phyloP scores from a whole-genome alignment of 1,284 basidiomycete genomes.

The Porogramme epimiltina region DNA sequence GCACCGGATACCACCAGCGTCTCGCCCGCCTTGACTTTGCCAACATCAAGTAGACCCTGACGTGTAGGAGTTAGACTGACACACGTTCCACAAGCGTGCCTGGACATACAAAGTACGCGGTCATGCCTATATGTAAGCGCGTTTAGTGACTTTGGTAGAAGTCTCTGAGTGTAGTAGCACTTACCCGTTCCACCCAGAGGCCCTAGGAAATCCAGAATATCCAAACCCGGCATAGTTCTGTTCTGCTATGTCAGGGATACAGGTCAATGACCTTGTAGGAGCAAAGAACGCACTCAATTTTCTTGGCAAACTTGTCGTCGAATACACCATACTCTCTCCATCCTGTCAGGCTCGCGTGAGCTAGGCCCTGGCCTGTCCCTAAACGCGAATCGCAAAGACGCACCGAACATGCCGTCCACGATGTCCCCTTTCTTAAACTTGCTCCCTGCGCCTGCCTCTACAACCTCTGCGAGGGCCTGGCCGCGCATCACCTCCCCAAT shows the following conservation, averaged over 20 bases:
- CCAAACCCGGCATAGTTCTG: constrained; percentile 41
- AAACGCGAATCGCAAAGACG: constrained; percentile 27
- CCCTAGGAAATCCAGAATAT: constrained; percentile 76
- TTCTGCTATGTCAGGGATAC: constrained; percentile 45
- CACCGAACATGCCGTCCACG: constrained; percentile 63
- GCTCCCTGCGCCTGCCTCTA: constrained; percentile 57
- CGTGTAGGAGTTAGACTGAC: neutral
- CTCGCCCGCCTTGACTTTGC: constrained; percentile 79
- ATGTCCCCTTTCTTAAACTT: constrained; percentile 65
- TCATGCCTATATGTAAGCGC: constrained; percentile 61
- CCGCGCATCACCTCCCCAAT: constrained; percentile 87
- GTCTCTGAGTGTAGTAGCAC: constrained; percentile 12
- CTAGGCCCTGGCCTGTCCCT: too few relatives aligned
- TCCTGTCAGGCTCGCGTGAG: constrained; percentile 40
- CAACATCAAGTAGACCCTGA: constrained; percentile 82
- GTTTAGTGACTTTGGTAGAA: neutral
- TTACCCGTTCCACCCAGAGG: constrained; percentile 72
- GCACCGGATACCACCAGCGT: constrained; percentile 86
- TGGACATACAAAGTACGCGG: constrained; percentile 80
- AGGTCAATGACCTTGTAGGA: constrained; percentile 15
- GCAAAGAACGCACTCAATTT: constrained; percentile 49
- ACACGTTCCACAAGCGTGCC: neutral
- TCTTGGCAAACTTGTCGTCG: constrained; percentile 53
- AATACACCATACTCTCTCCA: constrained; percentile 80
- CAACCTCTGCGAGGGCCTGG: constrained; percentile 67